Evolutionary conservation across 192 early-diverging fungal species (phyloP), one percentile per base, ranked within the genome.

Genomic region (Podila verticillata): DNA sequence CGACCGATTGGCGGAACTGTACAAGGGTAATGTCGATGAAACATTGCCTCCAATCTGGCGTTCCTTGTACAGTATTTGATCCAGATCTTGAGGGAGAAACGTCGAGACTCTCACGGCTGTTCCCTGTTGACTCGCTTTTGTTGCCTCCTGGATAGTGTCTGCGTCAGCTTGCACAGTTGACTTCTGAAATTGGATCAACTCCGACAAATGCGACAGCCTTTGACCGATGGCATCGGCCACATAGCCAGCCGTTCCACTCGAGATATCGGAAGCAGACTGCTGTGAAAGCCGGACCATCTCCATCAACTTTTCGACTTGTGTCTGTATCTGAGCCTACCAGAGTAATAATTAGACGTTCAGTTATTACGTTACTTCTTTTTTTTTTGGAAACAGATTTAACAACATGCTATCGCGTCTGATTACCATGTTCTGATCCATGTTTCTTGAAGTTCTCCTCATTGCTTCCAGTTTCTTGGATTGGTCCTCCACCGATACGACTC

Each of bases 401-500:
- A 32, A n/a, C 10, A 36, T 5, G 5, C 28, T 26, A 19, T 48
- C n/a, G 26, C 44, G 48, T 8, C 10, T 28, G 63, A 49, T 61
- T 64, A 79, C 75, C 70, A 67, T 57, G 36, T 51, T 66, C 26
- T 72, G 68, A 57, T 68, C 70, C 36, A 32, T 47, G 15, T 39
- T 57, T 22, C 77, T 66, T 9, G 77, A 62, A 2, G 66, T 70
- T 6, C 56, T 63, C 26, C 36, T 68, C 54, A 80, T 39, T 2
- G 29, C 51, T 17, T 80, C 77, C 12, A 80, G 22, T 4, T 57
- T 57, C 22, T 49, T 7, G 2, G 9, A 19, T 30, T 72, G 57
- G 22, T 80, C 77, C 10, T 72, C 77, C 24, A 34, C 6, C 0
- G 70, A 68, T 3, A 68, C 48, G 13, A 80, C 70, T 3, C 77